Percentiles rank a stretch among this genome's conserved stretches.
These are phyloP conservation scores for Margaritispora aquatica DNA, from an alignment of 495 filamentous ascomycete species.

Conservation along the genomic window DNA sequence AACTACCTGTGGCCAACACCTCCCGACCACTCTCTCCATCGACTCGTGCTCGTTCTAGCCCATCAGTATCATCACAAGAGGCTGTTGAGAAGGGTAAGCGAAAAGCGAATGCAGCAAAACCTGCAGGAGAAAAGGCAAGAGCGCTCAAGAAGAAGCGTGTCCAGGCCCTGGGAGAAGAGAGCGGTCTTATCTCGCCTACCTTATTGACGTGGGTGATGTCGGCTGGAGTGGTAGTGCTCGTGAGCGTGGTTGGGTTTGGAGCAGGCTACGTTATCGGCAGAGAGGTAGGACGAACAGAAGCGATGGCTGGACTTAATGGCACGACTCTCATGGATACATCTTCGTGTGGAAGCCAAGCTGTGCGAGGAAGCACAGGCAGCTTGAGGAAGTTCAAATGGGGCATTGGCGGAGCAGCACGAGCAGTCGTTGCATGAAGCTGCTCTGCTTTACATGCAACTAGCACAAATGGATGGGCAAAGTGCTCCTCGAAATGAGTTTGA, in stretches of 20 bases:
- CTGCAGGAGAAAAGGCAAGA: slow-evolving; percentile 22
- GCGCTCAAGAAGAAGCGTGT: slow-evolving; percentile 47
- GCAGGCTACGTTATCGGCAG: slow-evolving; percentile 83
- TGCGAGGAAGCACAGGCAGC: slow-evolving; percentile 8
- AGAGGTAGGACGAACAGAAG: slow-evolving; percentile 22
- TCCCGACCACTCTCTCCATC: slow-evolving; percentile 21
- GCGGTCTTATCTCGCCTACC: slow-evolving; percentile 58
- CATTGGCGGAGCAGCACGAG: slow-evolving; percentile 11
- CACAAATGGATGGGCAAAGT: background rate
- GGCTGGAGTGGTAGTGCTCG: slow-evolving; percentile 86
- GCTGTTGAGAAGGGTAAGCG: slow-evolving; percentile 39
- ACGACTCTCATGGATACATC: slow-evolving; percentile 4
- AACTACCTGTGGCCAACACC: slow-evolving; percentile 21
- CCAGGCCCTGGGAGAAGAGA: slow-evolving; percentile 25
- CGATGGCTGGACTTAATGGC: slow-evolving; percentile 17
- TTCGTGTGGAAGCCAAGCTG: slow-evolving; percentile 15
- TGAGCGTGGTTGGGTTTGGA: slow-evolving; percentile 87
- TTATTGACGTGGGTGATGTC: slow-evolving; percentile 87
- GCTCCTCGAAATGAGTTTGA: background rate
- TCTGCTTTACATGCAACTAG: background rate
- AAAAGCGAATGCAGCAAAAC: slow-evolving; percentile 43
- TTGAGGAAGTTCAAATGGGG: slow-evolving; percentile 22
- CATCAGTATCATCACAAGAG: slow-evolving; percentile 26
- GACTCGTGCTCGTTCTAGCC: slow-evolving; percentile 24
- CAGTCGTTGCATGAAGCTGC: slow-evolving; percentile 19